Evolutionary conservation across 257 asterid genomes (phyloP), one percentile per base, ranked within the genome.

Genomic region (Cinchona pubescens): DNA sequence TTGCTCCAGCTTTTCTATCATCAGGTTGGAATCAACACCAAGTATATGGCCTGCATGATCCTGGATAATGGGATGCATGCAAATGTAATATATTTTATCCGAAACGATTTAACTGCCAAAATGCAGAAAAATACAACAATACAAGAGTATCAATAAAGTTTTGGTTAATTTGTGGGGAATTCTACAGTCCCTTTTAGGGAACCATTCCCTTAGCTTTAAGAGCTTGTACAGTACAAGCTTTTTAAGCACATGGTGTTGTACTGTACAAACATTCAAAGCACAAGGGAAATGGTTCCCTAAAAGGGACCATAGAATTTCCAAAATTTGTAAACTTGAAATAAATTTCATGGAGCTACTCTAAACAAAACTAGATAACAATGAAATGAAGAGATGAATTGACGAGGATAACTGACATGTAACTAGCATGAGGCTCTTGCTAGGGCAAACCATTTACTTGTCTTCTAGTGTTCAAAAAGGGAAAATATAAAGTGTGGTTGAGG

Each of bases 31-130:
- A 84, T 94, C 93, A 11, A 92, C 97, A 68, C 98, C 98, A 88
- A 85, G 87, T 85, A 94, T 92, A 82, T 94, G 98, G 38, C 98
- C 98, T 72, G 97, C 98, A 80, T 94, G 98, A 88, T 94, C 98
- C 98, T 93, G 88, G 67, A 76, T 74, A 19, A 81, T 61, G 56
- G 73, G n/a, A 40, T 43, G 30, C 15, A 23, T 23, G 21, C 9
- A 37, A 27, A 23, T 21, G 1, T 62, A 16, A 30, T 25, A 62
- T 30, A 30, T 62, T 34, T 62, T 9, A 32, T 32, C 43, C 5
- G 13, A 15, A 34, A 61, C 1, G 8, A 40, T 1, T 40, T 5
- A 55, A 37, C 8, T 18, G 37, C n/a, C 69, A 66, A 23, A n/a
- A 66, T 16, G 42, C 42, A 3, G 2, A 23, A 40, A 40, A 62